Evolutionary conservation across 1,284 basidiomycete species (phyloP).

Genomic region (Puccinia triticina): DNA sequence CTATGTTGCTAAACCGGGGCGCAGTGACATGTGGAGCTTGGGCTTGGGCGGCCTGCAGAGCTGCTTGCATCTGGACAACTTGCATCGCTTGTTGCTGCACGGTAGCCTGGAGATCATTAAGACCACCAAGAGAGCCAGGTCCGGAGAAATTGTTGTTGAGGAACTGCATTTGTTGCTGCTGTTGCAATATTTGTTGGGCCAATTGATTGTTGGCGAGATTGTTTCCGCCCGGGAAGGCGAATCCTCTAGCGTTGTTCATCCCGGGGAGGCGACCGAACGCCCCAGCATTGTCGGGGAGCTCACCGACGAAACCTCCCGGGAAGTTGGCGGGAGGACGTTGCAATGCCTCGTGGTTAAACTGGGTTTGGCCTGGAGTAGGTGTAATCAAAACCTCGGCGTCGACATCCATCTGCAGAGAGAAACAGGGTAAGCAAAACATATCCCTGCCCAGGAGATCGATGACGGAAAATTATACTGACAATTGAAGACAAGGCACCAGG

Average conservation of each 20-base stretch:
- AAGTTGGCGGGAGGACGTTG: slow-evolving; percentile 36
- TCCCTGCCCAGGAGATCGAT: neutral
- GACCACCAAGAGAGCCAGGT: slow-evolving; percentile 34
- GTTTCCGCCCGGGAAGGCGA: slow-evolving; percentile 33
- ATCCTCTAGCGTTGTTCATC: slow-evolving; percentile 34
- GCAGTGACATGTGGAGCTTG: slow-evolving; percentile 21
- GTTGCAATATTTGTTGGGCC: slow-evolving; percentile 45
- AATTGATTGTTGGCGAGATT: slow-evolving; percentile 34
- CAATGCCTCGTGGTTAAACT: slow-evolving; percentile 37
- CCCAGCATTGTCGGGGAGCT: slow-evolving; percentile 37
- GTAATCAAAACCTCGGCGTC: slow-evolving; percentile 48
- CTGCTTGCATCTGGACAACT: slow-evolving; percentile 55
- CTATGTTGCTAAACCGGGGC: slow-evolving; percentile 36
- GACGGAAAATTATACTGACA: slow-evolving; percentile 51
- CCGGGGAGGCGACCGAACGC: slow-evolving; percentile 29
- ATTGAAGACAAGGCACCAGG: slow-evolving; percentile 57
- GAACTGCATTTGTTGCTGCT: slow-evolving; percentile 50
- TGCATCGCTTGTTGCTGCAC: slow-evolving; percentile 57
- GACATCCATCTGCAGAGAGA: slow-evolving; percentile 44
- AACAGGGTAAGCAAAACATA: neutral
- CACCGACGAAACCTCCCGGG: slow-evolving; percentile 36
- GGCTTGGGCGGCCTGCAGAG: slow-evolving; percentile 46
- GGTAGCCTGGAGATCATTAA: slow-evolving; percentile 54
- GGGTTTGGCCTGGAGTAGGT: slow-evolving; percentile 47
- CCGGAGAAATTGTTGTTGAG: slow-evolving; percentile 31